Conservation (phyloP, 176 grass and related monocot species). For the Oryza rufipogon region DNA sequence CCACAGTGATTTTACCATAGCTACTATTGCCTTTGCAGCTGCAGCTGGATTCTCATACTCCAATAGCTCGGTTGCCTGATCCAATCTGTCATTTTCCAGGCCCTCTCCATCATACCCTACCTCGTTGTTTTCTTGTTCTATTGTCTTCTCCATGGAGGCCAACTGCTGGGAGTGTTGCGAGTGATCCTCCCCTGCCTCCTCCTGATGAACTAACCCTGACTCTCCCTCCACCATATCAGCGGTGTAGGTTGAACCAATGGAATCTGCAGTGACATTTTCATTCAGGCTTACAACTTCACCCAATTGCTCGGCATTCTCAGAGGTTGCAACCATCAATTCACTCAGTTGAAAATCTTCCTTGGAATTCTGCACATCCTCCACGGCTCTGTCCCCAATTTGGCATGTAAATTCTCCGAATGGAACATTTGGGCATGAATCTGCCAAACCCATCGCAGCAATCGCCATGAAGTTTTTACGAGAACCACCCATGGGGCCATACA, state of each 20-base stretch:
- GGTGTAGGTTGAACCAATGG: not conserved
- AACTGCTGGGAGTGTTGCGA: not conserved
- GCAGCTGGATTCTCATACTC: slow-evolving; percentile 39
- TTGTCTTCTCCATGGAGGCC: not conserved
- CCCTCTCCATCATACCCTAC: not conserved
- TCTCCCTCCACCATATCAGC: slow-evolving; percentile 8
- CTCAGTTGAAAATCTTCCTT: not conserved
- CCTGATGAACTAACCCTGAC: slow-evolving; percentile 1
- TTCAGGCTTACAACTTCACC: not conserved
- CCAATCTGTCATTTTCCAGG: slow-evolving; percentile 8
- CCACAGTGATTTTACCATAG: slow-evolving; percentile 17
- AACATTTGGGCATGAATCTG: slow-evolving; percentile 33
- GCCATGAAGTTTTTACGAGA: slow-evolving; percentile 24
- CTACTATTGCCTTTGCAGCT: slow-evolving; percentile 30
- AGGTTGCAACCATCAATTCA: not conserved
- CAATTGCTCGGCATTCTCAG: slow-evolving; percentile 1
- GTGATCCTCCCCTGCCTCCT: not conserved
- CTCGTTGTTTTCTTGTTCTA: not conserved
- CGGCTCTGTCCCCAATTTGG: not conserved
- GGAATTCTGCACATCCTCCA: not conserved
- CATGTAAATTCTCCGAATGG: slow-evolving; percentile 34
- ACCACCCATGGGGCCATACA: not conserved
- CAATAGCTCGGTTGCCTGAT: slow-evolving; percentile 1
- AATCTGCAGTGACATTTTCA: not conserved
- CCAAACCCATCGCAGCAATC: slow-evolving; percentile 23